These are phyloP conservation scores for Wickerhamomyces sp. DNA, from an alignment of 1,139 yeast species.

Conservation along the genomic window DNA sequence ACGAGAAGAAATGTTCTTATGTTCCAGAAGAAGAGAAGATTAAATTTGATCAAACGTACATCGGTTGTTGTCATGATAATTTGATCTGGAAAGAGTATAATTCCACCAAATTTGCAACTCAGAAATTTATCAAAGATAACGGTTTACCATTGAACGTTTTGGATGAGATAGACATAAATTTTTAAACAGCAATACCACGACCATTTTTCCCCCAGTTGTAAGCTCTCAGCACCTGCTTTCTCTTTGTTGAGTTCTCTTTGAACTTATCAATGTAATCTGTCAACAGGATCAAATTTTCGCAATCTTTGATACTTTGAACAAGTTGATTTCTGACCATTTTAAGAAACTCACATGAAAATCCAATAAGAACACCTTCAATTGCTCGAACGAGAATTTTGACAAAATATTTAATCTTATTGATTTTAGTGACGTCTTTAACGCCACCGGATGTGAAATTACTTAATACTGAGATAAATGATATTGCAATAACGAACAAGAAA, in stretches of 20 bases:
- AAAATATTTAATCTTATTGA: constrained; percentile 20
- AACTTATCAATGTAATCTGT: constrained; percentile 20
- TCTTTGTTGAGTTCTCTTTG: constrained; percentile 17
- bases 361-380: constrained; percentile 19
- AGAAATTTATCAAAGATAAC: constrained; percentile 12
- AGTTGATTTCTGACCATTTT: constrained; percentile 21
- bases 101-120: constrained; percentile 23
- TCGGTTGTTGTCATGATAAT: constrained; percentile 33
- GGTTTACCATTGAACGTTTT: constrained; percentile 17
- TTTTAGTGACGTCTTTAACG: constrained; percentile 11
- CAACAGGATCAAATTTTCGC: constrained; percentile 23
- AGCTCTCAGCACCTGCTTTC: constrained; percentile 21
- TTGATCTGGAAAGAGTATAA: constrained; percentile 31
- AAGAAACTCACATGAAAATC: constrained; percentile 22
- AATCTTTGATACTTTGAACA: constrained; percentile 21
- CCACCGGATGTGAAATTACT: constrained; percentile 17
- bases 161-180: constrained; percentile 17
- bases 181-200: constrained; percentile 20
- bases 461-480: constrained; percentile 20
- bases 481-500: constrained; percentile 21
- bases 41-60: constrained; percentile 26
- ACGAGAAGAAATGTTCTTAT: constrained; percentile 28
- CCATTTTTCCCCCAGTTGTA: constrained; percentile 24
- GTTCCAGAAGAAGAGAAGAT: constrained; percentile 32
- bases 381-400: constrained; percentile 21